phyloP scores from a whole-genome alignment of 495 filamentous ascomycete genomes.

The Podospora conica region DNA sequence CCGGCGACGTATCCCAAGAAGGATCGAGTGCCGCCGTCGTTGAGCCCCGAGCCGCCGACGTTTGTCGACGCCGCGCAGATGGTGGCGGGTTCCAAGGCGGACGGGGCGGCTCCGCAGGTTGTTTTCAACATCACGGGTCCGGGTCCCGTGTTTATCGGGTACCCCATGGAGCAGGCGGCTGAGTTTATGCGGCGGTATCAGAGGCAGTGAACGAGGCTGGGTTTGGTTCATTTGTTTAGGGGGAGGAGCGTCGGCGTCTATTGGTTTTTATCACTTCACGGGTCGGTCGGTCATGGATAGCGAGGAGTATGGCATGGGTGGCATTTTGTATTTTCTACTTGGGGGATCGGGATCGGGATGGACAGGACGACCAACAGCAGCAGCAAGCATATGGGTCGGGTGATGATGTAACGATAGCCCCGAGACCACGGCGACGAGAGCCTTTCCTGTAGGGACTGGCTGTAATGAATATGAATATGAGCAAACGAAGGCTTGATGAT shows the following conservation, averaged over 20 bases:
- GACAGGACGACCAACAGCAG: not conserved
- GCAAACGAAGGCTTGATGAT: not conserved
- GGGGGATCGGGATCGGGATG: not conserved
- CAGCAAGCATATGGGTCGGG: not conserved
- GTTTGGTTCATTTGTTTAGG: conserved; percentile 1
- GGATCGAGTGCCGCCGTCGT: conserved; percentile 9
- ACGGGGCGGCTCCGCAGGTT: conserved; percentile 48
- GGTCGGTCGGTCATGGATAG: not conserved
- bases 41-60: conserved; percentile 23
- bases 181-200: conserved; percentile 57
- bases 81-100: conserved; percentile 16
- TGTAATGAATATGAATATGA: not conserved
- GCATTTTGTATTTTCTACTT: not conserved
- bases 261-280: not conserved
- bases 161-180: conserved; percentile 71
- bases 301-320: conserved; percentile 1
- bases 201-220: conserved; percentile 6
- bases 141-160: conserved; percentile 85
- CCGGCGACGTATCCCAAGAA: no score
- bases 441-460: not conserved
- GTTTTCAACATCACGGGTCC: conserved; percentile 68
- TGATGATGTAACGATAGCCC: not conserved
- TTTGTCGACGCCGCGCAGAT: conserved; percentile 34
- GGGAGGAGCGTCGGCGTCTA: not conserved
- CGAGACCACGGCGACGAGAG: not conserved